Base-by-base conservation (phyloP, 2,329 filamentous ascomycete genomes). In the Fusarium humuli region DNA sequence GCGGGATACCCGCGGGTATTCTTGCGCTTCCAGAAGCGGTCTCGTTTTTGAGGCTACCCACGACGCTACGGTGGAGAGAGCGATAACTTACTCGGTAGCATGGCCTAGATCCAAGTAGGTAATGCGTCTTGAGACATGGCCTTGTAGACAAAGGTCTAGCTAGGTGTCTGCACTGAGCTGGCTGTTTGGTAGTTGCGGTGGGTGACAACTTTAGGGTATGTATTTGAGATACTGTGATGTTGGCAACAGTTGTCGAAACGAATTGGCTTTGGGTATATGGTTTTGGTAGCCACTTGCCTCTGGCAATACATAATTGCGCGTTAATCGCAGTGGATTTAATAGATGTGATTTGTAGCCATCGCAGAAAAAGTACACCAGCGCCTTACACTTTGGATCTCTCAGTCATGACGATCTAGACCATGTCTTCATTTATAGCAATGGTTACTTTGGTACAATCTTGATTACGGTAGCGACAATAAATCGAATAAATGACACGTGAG, bases 81-180 rank as follows among this genome's bases (percentile, higher is more conserved):
- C 92, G 22, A 97, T 79, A 12, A 91, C 90, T 25, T 70, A 48
- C 18, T 65, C 58, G 2, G 61, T 61, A 23, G 60, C 71, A 14
- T 60, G 57, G 4, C 57, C 65, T 45, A 79, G 73, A 16, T 88
- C 84, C 10, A 92, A 79, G 69, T 90, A 91, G 85, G 95, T 91
- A 34, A 97, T 84, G 10, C 94, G 91, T 1, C 90, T 90, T 64
- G 90, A 92, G 72, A 95, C 90, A 79, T 95, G 97, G 76, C 93
- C 93, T 80, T 97, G 94, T 10, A 97, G 86, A 78, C 97, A 97
- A 67, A 91, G 86, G 61, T 94, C 90, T 7, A 94, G 83, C 0
- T 90, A 88, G 70, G 87, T 79, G 55, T 85, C 83, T 18, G 88
- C 84, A 57, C 86, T 90, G 7, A 14, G 89, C 92, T 86, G 96